Percentiles rank a stretch among this genome's conserved stretches.
These are phyloP conservation scores for Apostasia shenzhenica DNA, from an alignment of 106 monocot genomes.

Conservation along the genomic window DNA sequence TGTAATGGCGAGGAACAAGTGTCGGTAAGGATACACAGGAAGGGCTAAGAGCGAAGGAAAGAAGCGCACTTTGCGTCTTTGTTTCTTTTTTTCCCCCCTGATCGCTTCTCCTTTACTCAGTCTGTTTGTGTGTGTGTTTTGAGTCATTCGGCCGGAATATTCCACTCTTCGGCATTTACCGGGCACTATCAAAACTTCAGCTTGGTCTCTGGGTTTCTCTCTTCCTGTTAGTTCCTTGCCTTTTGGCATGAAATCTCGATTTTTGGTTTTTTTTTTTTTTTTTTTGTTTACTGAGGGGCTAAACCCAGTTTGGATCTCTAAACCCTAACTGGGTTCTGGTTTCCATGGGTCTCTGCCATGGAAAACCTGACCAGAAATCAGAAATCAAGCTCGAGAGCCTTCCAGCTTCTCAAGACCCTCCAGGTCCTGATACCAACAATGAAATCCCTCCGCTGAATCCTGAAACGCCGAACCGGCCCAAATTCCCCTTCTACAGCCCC, in stretches of 20 bases:
- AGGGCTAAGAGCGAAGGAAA: slow-evolving; percentile 1
- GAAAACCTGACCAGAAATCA: slow-evolving; percentile 33
- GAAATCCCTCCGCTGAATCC: slow-evolving; percentile 14
- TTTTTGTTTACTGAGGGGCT: neutral
- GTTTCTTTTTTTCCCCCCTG: neutral
- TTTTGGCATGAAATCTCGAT: neutral
- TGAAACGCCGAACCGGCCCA: slow-evolving; percentile 37
- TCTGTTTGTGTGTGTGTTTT: slow-evolving; percentile 2
- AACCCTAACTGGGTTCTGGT: slow-evolving; percentile 1
- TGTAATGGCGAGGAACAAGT: slow-evolving; percentile 8
- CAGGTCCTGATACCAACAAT: slow-evolving; percentile 2
- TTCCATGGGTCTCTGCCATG: slow-evolving; percentile 83
- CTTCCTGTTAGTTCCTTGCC: neutral
- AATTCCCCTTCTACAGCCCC: slow-evolving; percentile 56
- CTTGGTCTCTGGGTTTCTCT: neutral
- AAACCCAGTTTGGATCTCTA: neutral
- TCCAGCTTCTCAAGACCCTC: slow-evolving; percentile 1
- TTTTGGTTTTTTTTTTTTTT: neutral
- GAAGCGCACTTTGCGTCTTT: neutral
- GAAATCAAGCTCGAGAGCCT: slow-evolving; percentile 4
- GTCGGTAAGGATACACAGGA: slow-evolving; percentile 2
- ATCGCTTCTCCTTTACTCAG: slow-evolving; percentile 2
- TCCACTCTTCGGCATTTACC: neutral
- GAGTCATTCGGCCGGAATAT: neutral
- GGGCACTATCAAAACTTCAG: neutral